phyloP scores from a whole-genome alignment of 306 rosid species.

The Hippophae tibetana region DNA sequence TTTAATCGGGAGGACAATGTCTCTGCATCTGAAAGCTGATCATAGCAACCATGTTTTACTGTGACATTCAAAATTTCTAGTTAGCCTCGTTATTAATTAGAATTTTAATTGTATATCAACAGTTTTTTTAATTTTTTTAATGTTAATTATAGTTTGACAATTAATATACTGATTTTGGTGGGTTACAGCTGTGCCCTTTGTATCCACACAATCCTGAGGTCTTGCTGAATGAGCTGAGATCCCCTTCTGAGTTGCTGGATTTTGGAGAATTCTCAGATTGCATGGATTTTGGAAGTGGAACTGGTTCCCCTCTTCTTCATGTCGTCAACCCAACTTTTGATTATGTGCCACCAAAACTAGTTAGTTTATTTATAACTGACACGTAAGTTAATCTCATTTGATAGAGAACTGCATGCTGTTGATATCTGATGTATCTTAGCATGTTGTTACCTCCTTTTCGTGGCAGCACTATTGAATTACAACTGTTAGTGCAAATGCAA shows the following conservation, averaged over 20 bases:
- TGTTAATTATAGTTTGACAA: conserved; percentile 4
- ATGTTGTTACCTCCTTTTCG: background rate
- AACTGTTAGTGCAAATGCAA: background rate
- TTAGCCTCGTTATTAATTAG: too few species aligned
- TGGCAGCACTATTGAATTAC: too few species aligned
- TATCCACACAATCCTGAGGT: conserved; percentile 97
- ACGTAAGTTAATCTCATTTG: conserved; percentile 57
- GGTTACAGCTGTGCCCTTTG: conserved; percentile 77
- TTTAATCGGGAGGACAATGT: too few species aligned
- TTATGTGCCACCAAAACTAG: conserved; percentile 89
- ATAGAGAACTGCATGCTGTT: background rate
- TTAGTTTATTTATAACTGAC: conserved; percentile 84
- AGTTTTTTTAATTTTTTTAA: background rate
- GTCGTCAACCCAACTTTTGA: conserved; percentile 89
- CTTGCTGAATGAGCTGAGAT: conserved; percentile 78
- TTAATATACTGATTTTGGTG: conserved; percentile 8
- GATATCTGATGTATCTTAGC: background rate
- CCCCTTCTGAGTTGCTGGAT: conserved; percentile 96
- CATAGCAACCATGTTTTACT: too few species aligned
- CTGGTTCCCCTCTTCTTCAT: conserved; percentile 73
- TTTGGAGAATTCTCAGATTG: conserved; percentile 96
- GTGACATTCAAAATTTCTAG: too few species aligned
- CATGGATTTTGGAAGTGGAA: conserved; percentile 67
- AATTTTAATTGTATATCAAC: background rate
- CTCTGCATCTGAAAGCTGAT: too few species aligned